phyloP scores from a whole-genome alignment of 495 filamentous ascomycete genomes.

The Staphylotrichum longicolle region DNA sequence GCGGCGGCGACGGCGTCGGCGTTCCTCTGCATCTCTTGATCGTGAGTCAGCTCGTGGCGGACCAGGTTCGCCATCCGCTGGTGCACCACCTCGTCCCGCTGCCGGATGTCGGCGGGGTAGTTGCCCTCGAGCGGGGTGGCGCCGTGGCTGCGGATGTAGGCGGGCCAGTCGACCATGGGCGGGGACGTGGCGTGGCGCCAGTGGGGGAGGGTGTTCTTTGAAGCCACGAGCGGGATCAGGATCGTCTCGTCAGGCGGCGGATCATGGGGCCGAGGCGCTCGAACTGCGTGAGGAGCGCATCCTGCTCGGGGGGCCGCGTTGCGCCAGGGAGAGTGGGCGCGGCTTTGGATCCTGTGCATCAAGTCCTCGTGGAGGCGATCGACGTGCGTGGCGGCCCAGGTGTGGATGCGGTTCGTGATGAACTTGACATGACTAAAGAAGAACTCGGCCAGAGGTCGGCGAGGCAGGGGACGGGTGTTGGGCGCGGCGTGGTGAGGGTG shows the following conservation, averaged over 20 bases:
- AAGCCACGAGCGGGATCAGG: conserved; percentile 18
- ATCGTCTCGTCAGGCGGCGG: conserved; percentile 1
- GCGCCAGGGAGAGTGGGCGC: background rate
- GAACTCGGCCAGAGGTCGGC: conserved; percentile 25
- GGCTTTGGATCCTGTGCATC: background rate
- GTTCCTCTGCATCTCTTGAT: background rate
- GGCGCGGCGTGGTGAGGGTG: background rate
- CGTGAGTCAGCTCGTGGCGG: background rate
- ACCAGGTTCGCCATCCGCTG: conserved; percentile 8
- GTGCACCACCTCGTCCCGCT: conserved; percentile 7
- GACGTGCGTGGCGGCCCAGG: conserved; percentile 15
- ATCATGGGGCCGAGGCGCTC: background rate
- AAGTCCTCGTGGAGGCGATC: background rate
- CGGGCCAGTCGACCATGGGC: conserved; percentile 16
- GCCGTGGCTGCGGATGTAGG: background rate
- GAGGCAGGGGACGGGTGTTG: background rate
- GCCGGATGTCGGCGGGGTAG: conserved; percentile 3
- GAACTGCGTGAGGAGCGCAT: conserved; percentile 2
- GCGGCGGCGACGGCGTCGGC: no score
- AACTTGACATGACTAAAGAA: conserved; percentile 19
- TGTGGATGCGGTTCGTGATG: conserved; percentile 16
- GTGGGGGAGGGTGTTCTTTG: conserved; percentile 16
- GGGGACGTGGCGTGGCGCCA: conserved; percentile 8
- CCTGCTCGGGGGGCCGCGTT: conserved; percentile 1
- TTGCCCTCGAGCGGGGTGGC: background rate